phyloP scores from a whole-genome alignment of 2,329 filamentous ascomycete species.

The Ophiostoma triangulosporum region DNA sequence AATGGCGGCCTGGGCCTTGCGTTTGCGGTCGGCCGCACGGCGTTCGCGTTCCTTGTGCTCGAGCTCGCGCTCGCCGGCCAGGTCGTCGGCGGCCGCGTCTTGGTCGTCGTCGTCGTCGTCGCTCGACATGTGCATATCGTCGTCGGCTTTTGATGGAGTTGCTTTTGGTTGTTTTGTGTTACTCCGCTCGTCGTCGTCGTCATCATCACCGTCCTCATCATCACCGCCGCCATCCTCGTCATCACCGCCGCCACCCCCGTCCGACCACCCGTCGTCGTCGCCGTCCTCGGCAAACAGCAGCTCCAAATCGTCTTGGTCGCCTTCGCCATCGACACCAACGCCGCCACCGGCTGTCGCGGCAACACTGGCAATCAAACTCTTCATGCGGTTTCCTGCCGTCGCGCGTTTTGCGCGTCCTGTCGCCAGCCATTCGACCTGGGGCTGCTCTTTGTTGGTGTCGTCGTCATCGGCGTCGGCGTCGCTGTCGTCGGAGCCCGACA shows the following conservation, averaged over 20 bases:
- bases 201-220: conserved; percentile 24
- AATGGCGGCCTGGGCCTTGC: conserved; percentile 65
- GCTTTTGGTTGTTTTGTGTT: conserved; percentile 29
- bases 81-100: conserved; percentile 42
- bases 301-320: conserved; percentile 49
- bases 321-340: conserved; percentile 1
- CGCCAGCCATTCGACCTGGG: conserved; percentile 50
- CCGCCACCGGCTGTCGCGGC: conserved; percentile 22
- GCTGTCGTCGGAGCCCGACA: conserved; percentile 15
- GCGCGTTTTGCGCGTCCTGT: conserved; percentile 61
- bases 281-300: conserved; percentile 64
- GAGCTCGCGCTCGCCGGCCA: conserved; percentile 79
- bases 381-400: conserved; percentile 76
- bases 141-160: conserved; percentile 39
- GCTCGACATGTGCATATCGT: conserved; percentile 73
- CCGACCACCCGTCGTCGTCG: conserved; percentile 53
- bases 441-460: conserved; percentile 12
- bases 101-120: conserved; percentile 73
- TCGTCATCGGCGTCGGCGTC: conserved; percentile 12
- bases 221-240: conserved; percentile 52
- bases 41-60: conserved; percentile 62
- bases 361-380: conserved; percentile 61
- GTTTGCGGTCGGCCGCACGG: conserved; percentile 55
- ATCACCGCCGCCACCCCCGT: conserved; percentile 65
- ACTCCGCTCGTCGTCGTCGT: conserved; percentile 64